A percentile compares a stretch with the other conserved stretches of the same genome.
These are phyloP conservation scores for Tulasnella calospora DNA, from an alignment of 768 basidiomycete genomes.

Conservation along the genomic window DNA sequence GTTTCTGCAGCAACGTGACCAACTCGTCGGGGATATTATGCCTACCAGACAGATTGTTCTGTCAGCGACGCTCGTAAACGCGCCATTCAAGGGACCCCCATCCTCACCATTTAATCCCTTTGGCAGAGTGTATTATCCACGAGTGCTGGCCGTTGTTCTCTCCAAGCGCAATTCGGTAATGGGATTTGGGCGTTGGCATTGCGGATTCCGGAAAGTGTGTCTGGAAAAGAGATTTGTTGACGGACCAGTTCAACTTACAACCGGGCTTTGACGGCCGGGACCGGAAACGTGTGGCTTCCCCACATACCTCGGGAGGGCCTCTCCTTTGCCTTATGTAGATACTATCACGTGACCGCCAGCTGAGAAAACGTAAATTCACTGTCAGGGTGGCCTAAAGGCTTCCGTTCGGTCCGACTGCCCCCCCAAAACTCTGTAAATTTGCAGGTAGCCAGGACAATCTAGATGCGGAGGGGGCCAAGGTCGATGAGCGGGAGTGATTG, in stretches of 20 bases:
- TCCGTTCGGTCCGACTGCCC: no score
- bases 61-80: neutral
- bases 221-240: neutral
- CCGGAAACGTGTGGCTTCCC: neutral
- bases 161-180: conserved; percentile 12
- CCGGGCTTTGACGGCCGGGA: neutral
- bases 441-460: no score
- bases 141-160: neutral
- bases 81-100: neutral
- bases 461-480: no score
- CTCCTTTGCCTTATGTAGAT: neutral
- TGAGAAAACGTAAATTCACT: neutral
- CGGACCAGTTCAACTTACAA: neutral
- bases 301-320: neutral
- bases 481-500: no score
- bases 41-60: neutral
- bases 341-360: neutral
- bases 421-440: no score
- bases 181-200: neutral
- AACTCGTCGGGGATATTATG: conserved; percentile 7
- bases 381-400: neutral
- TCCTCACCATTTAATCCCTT: neutral
- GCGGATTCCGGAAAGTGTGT: no score
- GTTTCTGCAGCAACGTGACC: neutral
- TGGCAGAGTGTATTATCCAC: neutral